phyloP scores from a whole-genome alignment of 2,329 filamentous ascomycete genomes.

The Daldinia sp. region DNA sequence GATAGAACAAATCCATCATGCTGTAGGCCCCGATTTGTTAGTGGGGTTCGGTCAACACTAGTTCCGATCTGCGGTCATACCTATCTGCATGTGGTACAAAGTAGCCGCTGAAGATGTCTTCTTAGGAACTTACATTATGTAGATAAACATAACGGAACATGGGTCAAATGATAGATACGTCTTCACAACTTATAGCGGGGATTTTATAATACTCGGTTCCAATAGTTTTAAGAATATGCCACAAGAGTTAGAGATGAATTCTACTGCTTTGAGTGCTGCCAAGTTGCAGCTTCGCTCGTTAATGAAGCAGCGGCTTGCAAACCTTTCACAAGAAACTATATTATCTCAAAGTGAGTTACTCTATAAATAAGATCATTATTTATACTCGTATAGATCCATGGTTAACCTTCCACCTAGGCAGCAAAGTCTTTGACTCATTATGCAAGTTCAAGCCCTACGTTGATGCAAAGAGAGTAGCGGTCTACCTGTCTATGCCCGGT shows the following conservation, averaged over 20 bases:
- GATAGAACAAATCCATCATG: background rate
- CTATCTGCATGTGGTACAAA: background rate
- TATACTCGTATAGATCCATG: conserved; percentile 1
- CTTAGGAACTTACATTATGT: background rate
- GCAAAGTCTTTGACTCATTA: conserved; percentile 72
- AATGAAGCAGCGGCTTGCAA: conserved; percentile 75
- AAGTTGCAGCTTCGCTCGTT: conserved; percentile 81
- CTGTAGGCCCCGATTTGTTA: conserved; percentile 3
- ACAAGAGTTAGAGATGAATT: conserved; percentile 49
- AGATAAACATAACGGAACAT: conserved; percentile 8
- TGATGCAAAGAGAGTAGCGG: conserved; percentile 78
- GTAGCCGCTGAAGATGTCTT: conserved; percentile 2
- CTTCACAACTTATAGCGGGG: conserved; percentile 29
- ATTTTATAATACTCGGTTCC: conserved; percentile 9
- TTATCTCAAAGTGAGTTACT: conserved; percentile 74
- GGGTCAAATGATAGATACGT: conserved; percentile 25
- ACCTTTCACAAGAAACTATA: conserved; percentile 71
- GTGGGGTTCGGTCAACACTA: conserved; percentile 34
- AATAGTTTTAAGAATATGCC: conserved; percentile 39
- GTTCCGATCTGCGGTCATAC: conserved; percentile 29
- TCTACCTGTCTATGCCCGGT: conserved; percentile 93
- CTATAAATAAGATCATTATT: conserved; percentile 3
- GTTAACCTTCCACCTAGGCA: conserved; percentile 62
- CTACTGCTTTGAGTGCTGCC: conserved; percentile 66
- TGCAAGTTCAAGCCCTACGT: conserved; percentile 78